Evolutionary conservation across 2,329 filamentous ascomycete genomes (phyloP).

Genomic region (Trichoderma endophyticum): DNA sequence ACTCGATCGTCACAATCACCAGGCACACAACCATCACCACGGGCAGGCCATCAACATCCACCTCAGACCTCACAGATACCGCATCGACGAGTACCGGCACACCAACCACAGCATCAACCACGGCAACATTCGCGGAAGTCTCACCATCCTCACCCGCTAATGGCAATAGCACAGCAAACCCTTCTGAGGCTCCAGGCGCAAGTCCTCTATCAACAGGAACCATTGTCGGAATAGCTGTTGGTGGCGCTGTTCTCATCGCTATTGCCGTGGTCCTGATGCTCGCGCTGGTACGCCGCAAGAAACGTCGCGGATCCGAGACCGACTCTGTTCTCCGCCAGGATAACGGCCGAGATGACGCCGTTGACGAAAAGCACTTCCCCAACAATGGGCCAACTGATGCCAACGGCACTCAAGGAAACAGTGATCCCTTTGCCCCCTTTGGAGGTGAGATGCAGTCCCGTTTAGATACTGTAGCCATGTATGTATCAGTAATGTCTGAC

Average conservation of each 20-base stretch:
- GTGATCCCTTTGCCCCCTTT: conserved; percentile 44
- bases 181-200: not conserved
- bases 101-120: not conserved
- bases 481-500: not conserved
- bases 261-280: conserved; percentile 26
- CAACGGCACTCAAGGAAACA: conserved; percentile 25
- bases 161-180: conserved; percentile 3
- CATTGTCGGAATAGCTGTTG: conserved; percentile 35
- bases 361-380: conserved; percentile 30
- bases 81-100: conserved; percentile 11
- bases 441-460: conserved; percentile 37
- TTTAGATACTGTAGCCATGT: not conserved
- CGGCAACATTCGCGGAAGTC: conserved; percentile 17
- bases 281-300: conserved; percentile 24
- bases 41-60: conserved; percentile 24
- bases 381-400: conserved; percentile 28
- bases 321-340: conserved; percentile 8
- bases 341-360: conserved; percentile 21
- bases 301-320: conserved; percentile 13
- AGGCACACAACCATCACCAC: conserved; percentile 34
- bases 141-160: conserved; percentile 18
- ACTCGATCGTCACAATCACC: conserved; percentile 34
- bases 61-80: conserved; percentile 2
- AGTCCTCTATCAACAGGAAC: conserved; percentile 29
- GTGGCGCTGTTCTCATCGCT: conserved; percentile 28